Evolutionary conservation across 768 basidiomycete species (phyloP).

Genomic region (Amylocystis lapponica): DNA sequence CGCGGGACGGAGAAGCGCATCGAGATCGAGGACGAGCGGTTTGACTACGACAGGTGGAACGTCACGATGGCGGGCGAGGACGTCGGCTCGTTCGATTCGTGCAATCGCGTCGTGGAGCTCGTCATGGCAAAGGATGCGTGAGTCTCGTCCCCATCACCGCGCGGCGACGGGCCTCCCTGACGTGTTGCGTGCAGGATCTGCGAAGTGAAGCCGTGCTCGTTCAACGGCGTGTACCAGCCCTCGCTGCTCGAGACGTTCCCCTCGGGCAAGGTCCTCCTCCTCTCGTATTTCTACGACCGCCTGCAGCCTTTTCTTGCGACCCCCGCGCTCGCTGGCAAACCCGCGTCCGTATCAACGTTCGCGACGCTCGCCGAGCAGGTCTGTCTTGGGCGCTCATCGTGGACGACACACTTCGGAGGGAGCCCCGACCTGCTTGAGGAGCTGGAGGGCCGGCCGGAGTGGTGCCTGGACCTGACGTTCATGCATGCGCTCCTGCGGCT

Average conservation of each 20-base stretch:
- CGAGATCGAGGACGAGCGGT: slow-evolving; percentile 48
- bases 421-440: slow-evolving; percentile 53
- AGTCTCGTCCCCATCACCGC: too few relatives aligned
- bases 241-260: slow-evolving; percentile 86
- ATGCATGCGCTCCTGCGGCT: slow-evolving; percentile 83
- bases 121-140: slow-evolving; percentile 94
- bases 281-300: slow-evolving; percentile 98
- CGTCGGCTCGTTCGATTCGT: slow-evolving; percentile 80
- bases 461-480: slow-evolving; percentile 94
- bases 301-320: slow-evolving; percentile 63
- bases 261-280: slow-evolving; percentile 76
- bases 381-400: slow-evolving; percentile 61
- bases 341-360: slow-evolving; percentile 45
- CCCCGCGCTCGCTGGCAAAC: slow-evolving; percentile 16
- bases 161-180: too few relatives aligned
- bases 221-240: slow-evolving; percentile 97
- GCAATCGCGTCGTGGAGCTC: slow-evolving; percentile 75
- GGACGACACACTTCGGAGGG: slow-evolving; percentile 46
- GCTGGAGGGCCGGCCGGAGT: slow-evolving; percentile 81
- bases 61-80: slow-evolving; percentile 86
- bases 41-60: slow-evolving; percentile 35
- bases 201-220: slow-evolving; percentile 90
- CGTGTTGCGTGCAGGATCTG: slow-evolving; percentile 66
- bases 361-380: slow-evolving; percentile 61
- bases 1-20: slow-evolving; percentile 57